These are phyloP conservation scores for Taiozyma sp. DNA, from an alignment of 1,139 yeast species.

Conservation along the genomic window DNA sequence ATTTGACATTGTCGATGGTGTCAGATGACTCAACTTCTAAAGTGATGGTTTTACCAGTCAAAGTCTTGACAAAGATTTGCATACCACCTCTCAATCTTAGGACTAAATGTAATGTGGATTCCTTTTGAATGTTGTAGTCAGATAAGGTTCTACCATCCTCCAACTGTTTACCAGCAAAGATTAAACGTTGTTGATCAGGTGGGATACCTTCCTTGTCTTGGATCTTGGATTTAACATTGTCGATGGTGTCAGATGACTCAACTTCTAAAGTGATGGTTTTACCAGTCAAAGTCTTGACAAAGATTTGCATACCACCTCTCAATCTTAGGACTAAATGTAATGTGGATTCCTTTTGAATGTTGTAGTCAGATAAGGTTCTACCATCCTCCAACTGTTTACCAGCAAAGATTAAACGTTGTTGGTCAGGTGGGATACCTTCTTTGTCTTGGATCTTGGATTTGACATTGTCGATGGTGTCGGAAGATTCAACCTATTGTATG, in stretches of 20 bases:
- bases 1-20: constrained; percentile 74
- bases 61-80: constrained; percentile 56
- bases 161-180: constrained; percentile 98
- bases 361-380: constrained; percentile 88
- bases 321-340: constrained; percentile 81
- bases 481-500: constrained; percentile 61
- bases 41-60: constrained; percentile 69
- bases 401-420: constrained; percentile 96
- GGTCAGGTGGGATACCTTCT: constrained; percentile 94
- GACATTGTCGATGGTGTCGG: constrained; percentile 83
- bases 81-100: constrained; percentile 90
- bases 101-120: constrained; percentile 81
- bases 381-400: constrained; percentile 98
- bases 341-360: constrained; percentile 90
- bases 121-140: constrained; percentile 91
- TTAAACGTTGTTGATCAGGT: constrained; percentile 94
- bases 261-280: constrained; percentile 68
- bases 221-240: constrained; percentile 80
- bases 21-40: constrained; percentile 68
- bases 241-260: constrained; percentile 69
- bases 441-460: constrained; percentile 89
- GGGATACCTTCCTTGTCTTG: constrained; percentile 94
- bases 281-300: constrained; percentile 59
- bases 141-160: constrained; percentile 92
- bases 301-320: constrained; percentile 83